These are phyloP conservation scores for Malania oleifera DNA, from an alignment of 164 flowering plant genomes.

Conservation along the genomic window DNA sequence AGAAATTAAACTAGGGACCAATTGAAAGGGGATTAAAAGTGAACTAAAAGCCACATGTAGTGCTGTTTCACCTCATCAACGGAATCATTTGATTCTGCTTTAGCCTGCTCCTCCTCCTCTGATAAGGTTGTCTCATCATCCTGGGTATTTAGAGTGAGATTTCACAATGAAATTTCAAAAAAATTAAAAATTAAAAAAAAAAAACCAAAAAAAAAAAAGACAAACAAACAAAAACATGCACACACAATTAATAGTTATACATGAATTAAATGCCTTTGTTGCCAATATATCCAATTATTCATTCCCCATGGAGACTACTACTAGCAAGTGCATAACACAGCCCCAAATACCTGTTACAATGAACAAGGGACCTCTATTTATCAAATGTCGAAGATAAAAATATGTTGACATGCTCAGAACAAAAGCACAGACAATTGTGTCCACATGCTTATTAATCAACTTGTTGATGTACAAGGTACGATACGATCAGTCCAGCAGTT, in stretches of 20 bases:
- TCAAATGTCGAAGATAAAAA: too few relatives aligned
- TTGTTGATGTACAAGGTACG: too few relatives aligned
- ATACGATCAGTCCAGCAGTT: too few relatives aligned
- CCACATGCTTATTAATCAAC: too few relatives aligned
- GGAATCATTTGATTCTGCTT: constrained; percentile 50
- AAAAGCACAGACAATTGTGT: too few relatives aligned
- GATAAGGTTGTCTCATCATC: constrained; percentile 93
- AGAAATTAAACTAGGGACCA: not conserved
- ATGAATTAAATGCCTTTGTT: too few relatives aligned
- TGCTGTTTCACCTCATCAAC: constrained; percentile 58
- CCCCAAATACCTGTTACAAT: too few relatives aligned
- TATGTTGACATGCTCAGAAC: too few relatives aligned
- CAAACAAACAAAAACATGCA: too few relatives aligned
- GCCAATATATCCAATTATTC: constrained; percentile 1
- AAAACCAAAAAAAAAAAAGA: not conserved
- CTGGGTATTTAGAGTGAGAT: constrained; percentile 32
- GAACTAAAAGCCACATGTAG: not conserved
- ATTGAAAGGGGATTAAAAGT: not conserved
- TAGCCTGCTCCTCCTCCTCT: constrained; percentile 90
- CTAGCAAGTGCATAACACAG: not conserved
- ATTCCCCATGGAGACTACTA: not conserved
- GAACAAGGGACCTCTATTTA: too few relatives aligned
- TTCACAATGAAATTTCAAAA: not conserved
- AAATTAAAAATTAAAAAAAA: not conserved
- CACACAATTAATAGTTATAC: too few relatives aligned